Percentiles rank a stretch among this genome's conserved stretches.
These are phyloP conservation scores for Hyaloperonospora arabidopsidis DNA, from an alignment of 352 stramenopile genomes.

Conservation along the genomic window DNA sequence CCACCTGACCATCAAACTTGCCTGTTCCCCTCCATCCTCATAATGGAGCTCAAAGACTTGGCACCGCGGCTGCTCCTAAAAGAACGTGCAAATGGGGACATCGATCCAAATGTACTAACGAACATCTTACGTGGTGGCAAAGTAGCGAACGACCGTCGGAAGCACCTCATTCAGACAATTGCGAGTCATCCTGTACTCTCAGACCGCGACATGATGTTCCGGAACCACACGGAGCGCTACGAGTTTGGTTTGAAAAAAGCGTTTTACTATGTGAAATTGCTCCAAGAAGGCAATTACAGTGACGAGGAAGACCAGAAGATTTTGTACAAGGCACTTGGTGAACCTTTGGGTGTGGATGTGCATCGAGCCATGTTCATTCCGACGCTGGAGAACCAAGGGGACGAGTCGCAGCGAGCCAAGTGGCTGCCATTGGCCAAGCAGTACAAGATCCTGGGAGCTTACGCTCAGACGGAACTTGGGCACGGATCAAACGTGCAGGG, in stretches of 20 bases:
- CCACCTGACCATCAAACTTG: no score
- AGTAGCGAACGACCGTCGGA: conserved; percentile 15
- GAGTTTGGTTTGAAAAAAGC: conserved; percentile 23
- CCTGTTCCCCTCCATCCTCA: no score
- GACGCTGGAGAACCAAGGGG: conserved; percentile 24
- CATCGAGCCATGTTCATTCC: conserved; percentile 26
- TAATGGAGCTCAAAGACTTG: conserved; percentile 26
- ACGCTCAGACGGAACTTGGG: conserved; percentile 28
- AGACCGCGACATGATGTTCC: conserved; percentile 27
- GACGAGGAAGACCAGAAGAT: conserved; percentile 20
- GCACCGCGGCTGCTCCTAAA: conserved; percentile 20
- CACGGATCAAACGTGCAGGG: conserved; percentile 31
- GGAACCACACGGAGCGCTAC: conserved; percentile 27
- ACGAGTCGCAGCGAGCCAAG: conserved; percentile 19
- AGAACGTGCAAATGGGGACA: conserved; percentile 21
- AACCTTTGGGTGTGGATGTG: conserved; percentile 18
- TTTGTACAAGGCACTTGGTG: conserved; percentile 18
- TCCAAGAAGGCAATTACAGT: conserved; percentile 14
- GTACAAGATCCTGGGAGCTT: conserved; percentile 24
- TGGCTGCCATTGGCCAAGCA: conserved; percentile 24
- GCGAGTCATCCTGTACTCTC: conserved; percentile 21
- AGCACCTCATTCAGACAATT: conserved; percentile 18
- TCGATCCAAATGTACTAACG: conserved; percentile 16
- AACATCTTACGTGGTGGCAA: conserved; percentile 13
- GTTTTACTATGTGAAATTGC: conserved; percentile 20